Conservation (phyloP, 2,329 filamentous ascomycete genomes). For the Chrysosporium keratinophilum region DNA sequence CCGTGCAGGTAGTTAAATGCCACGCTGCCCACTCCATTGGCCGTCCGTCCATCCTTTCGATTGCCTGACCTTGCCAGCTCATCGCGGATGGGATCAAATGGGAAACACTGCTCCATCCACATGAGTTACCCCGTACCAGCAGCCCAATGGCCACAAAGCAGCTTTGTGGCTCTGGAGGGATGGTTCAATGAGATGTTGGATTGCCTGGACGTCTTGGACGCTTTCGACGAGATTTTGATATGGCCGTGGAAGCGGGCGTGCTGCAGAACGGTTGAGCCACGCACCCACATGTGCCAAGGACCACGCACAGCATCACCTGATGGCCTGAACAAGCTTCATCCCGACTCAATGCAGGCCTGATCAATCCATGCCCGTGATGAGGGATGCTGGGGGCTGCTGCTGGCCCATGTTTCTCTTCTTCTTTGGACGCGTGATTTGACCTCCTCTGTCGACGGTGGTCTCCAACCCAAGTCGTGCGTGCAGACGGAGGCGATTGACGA, state of each 20-base stretch:
- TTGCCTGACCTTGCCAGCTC: conserved; percentile 4
- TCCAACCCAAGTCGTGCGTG: background rate
- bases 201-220: background rate
- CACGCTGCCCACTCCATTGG: conserved; percentile 2
- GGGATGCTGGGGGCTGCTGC: background rate
- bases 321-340: conserved; percentile 2
- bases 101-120: background rate
- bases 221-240: too few relatives aligned
- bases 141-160: background rate
- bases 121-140: background rate
- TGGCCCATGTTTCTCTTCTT: background rate
- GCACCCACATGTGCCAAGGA: conserved; percentile 1
- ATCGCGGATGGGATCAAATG: conserved; percentile 1
- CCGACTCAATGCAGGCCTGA: background rate
- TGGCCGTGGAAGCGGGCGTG: background rate
- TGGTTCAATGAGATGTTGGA: background rate
- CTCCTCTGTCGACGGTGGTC: background rate
- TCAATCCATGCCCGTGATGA: background rate
- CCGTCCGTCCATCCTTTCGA: background rate
- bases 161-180: background rate
- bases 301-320: conserved; percentile 12
- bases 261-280: conserved; percentile 6
- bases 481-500: conserved; percentile 7
- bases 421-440: background rate
- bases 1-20: conserved; percentile 3